Conservation (phyloP, 2,329 filamentous ascomycete species). For the Talaromyces piceae region DNA sequence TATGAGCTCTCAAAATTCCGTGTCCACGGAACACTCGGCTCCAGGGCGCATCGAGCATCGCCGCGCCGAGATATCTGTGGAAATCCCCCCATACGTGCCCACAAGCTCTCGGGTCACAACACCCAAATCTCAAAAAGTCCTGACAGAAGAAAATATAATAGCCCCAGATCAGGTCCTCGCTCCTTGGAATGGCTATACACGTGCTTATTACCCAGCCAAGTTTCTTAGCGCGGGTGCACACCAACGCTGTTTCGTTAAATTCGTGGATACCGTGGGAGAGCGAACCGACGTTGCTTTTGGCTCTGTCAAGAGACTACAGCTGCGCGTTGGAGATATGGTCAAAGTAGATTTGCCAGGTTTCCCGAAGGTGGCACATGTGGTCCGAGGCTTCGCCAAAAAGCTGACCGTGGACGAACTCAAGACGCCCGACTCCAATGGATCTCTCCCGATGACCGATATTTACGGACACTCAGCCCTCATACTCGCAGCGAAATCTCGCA, state of each 20-base stretch:
- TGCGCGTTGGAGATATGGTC: slow-evolving; percentile 39
- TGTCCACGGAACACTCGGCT: not conserved
- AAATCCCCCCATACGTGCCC: not conserved
- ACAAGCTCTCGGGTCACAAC: not conserved
- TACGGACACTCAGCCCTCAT: slow-evolving; percentile 37
- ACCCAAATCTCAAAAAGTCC: slow-evolving; percentile 6
- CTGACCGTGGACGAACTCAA: slow-evolving; percentile 22
- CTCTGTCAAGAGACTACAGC: slow-evolving; percentile 38
- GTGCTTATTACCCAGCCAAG: slow-evolving; percentile 54
- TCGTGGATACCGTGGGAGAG: slow-evolving; percentile 38
- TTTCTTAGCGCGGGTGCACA: slow-evolving; percentile 38
- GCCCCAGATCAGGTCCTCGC: slow-evolving; percentile 51
- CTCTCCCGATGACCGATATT: slow-evolving; percentile 33
- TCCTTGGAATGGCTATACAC: slow-evolving; percentile 48
- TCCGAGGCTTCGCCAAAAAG: slow-evolving; percentile 35
- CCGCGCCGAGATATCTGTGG: not conserved
- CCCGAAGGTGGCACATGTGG: slow-evolving; percentile 37
- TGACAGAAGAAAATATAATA: slow-evolving; percentile 20
- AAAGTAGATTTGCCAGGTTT: slow-evolving; percentile 39
- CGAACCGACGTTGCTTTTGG: slow-evolving; percentile 34
- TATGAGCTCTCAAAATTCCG: slow-evolving; percentile 13
- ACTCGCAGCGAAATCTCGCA: slow-evolving; percentile 36
- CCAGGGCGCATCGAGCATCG: slow-evolving; percentile 8
- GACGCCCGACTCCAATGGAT: slow-evolving; percentile 18
- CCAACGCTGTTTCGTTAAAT: slow-evolving; percentile 39